Evolutionary conservation across 768 basidiomycete genomes (phyloP).

Genomic region (Termitomyces heimii): DNA sequence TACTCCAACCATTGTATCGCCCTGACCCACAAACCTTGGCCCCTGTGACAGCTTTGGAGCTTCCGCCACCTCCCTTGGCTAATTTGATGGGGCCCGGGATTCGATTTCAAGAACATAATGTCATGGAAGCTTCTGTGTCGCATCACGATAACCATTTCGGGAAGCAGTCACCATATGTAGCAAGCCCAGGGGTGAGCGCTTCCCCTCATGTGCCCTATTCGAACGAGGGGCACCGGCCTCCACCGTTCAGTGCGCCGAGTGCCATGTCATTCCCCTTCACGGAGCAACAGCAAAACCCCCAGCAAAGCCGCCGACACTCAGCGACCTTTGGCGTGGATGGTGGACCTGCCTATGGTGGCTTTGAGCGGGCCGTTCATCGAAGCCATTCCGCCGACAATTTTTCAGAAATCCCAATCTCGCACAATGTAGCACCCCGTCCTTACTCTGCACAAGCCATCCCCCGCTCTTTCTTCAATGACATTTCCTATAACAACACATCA

Average conservation of each 20-base stretch:
- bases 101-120: slow-evolving; percentile 19
- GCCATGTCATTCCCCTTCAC: slow-evolving; percentile 10
- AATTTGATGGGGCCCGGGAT: slow-evolving; percentile 21
- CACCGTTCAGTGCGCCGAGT: slow-evolving; percentile 19
- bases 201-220: slow-evolving; percentile 10
- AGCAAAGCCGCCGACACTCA: not conserved
- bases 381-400: slow-evolving; percentile 16
- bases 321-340: slow-evolving; percentile 4
- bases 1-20: slow-evolving; percentile 31
- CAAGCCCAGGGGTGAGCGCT: slow-evolving; percentile 6
- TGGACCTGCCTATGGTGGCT: slow-evolving; percentile 5
- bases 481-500: not conserved
- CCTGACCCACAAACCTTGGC: slow-evolving; percentile 18
- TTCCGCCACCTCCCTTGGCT: slow-evolving; percentile 33
- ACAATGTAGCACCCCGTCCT: slow-evolving; percentile 20
- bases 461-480: slow-evolving; percentile 19
- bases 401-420: slow-evolving; percentile 17
- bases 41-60: slow-evolving; percentile 27
- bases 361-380: slow-evolving; percentile 6
- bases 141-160: slow-evolving; percentile 14
- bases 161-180: slow-evolving; percentile 19
- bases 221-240: slow-evolving; percentile 11
- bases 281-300: slow-evolving; percentile 5
- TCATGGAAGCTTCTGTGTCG: slow-evolving; percentile 13
- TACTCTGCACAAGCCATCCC: slow-evolving; percentile 21